Conservation (phyloP, 345 rosid species). For the Eucalyptus decipiens region DNA sequence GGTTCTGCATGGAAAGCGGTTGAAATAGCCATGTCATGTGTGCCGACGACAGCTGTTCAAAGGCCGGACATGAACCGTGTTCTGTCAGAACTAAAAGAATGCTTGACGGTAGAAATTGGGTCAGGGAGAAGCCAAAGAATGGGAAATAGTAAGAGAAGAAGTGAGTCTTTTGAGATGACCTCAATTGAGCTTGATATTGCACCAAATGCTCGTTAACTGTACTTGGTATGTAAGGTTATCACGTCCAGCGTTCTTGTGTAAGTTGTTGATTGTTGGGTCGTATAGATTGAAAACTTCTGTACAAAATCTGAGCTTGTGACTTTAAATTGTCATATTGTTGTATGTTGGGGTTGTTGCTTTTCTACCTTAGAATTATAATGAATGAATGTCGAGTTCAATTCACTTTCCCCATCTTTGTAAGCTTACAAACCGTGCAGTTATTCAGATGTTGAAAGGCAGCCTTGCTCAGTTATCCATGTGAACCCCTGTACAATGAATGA, state of each 20-base stretch:
- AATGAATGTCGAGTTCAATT: not conserved
- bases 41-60: not conserved
- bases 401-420: not conserved
- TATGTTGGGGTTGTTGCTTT: not conserved
- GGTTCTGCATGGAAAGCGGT: slow-evolving; percentile 25
- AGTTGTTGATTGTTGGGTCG: too few species aligned
- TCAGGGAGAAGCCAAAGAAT: not conserved
- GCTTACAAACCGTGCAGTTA: not conserved
- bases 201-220: not conserved
- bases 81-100: slow-evolving; percentile 25
- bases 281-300: not conserved
- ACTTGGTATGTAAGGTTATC: too few species aligned
- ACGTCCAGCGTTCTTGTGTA: too few species aligned
- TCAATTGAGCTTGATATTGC: not conserved
- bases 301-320: not conserved
- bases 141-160: not conserved
- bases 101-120: slow-evolving; percentile 1
- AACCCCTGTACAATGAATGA: not conserved
- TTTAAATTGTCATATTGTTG: not conserved
- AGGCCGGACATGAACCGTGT: slow-evolving; percentile 25
- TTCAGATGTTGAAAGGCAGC: too few species aligned
- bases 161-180: not conserved
- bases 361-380: not conserved
- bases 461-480: too few species aligned
- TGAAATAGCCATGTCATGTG: slow-evolving; percentile 30